Conservation (phyloP, 192 early-diverging fungal species). For the Dissophora globulifera region DNA sequence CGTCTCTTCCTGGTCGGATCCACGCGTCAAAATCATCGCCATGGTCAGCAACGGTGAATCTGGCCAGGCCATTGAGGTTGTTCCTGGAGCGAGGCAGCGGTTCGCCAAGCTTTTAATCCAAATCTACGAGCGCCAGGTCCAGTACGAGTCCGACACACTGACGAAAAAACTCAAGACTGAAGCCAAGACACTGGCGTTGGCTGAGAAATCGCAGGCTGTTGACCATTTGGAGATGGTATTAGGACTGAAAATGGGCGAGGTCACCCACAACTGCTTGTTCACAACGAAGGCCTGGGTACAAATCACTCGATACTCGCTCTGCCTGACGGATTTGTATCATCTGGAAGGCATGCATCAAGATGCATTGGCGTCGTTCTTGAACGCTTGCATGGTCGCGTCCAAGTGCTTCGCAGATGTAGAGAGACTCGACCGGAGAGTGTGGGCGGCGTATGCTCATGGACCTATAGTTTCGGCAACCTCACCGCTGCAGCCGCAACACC, state of each 20-base stretch:
- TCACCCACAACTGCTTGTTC: too few species aligned
- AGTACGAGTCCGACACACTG: slow-evolving; percentile 26
- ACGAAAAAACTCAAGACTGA: slow-evolving; percentile 15
- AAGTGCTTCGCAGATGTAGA: slow-evolving; percentile 27
- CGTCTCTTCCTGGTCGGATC: slow-evolving; percentile 31
- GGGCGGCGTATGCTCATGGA: slow-evolving; percentile 20
- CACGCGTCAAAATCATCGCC: slow-evolving; percentile 39
- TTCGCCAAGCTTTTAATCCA: slow-evolving; percentile 24
- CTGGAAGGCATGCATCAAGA: slow-evolving; percentile 37
- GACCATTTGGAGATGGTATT: too few species aligned
- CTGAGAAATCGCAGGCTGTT: too few species aligned
- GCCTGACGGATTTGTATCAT: slow-evolving; percentile 42
- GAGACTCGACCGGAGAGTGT: slow-evolving; percentile 24
- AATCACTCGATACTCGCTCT: slow-evolving; percentile 28
- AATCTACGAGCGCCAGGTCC: slow-evolving; percentile 29
- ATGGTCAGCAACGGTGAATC: slow-evolving; percentile 38
- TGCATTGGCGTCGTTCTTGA: slow-evolving; percentile 35
- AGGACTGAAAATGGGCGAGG: too few species aligned
- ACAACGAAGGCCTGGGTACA: slow-evolving; percentile 7
- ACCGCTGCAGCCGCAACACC: neutral
- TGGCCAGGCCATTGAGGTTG: slow-evolving; percentile 18
- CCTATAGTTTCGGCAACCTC: neutral
- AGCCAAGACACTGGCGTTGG: neutral
- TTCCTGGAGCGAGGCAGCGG: slow-evolving; percentile 19
- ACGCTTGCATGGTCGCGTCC: slow-evolving; percentile 40